Percentiles rank a stretch among this genome's conserved stretches.
These are phyloP conservation scores for Fraxinus americana DNA, from an alignment of 257 asterid species.

Conservation along the genomic window DNA sequence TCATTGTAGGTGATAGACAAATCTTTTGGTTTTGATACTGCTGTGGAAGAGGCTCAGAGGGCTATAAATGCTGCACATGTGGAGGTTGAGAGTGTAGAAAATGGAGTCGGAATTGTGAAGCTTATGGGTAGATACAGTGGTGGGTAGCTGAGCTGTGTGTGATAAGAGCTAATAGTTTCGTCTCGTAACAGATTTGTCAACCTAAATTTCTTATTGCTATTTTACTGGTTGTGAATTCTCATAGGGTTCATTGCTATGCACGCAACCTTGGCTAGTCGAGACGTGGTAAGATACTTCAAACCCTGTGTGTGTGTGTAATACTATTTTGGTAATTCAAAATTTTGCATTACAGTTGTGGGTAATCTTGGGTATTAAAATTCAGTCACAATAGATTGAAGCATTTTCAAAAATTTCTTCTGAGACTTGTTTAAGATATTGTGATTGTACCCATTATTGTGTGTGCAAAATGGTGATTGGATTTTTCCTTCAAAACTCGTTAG, in stretches of 20 bases:
- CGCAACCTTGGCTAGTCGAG: constrained; percentile 92
- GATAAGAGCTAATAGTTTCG: constrained; percentile 16
- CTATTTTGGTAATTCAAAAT: not conserved
- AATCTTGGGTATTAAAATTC: not conserved
- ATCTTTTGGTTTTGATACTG: constrained; percentile 96
- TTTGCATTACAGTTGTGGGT: constrained; percentile 5
- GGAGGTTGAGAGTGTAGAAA: constrained; percentile 87
- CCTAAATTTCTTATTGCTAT: constrained; percentile 10
- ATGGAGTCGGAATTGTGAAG: constrained; percentile 94
- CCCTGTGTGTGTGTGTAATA: constrained; percentile 6
- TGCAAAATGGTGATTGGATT: not conserved
- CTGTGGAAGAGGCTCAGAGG: constrained; percentile 97
- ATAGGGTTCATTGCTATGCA: constrained; percentile 96
- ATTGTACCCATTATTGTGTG: not conserved
- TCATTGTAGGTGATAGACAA: constrained; percentile 82
- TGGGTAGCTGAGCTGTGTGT: constrained; percentile 30
- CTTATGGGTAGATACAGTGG: constrained; percentile 99
- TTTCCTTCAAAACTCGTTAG: not conserved
- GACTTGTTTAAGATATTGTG: not conserved
- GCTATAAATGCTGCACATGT: constrained; percentile 99
- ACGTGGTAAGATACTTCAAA: constrained; percentile 69
- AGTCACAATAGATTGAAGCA: not conserved
- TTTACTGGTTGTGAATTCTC: constrained; percentile 13
- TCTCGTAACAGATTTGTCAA: constrained; percentile 18
- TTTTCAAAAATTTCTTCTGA: not conserved